A percentile compares a stretch with the other conserved stretches of the same genome.
Evolutionary conservation across 768 basidiomycete species (phyloP).

Genomic region (Aureoboletus auriporus): DNA sequence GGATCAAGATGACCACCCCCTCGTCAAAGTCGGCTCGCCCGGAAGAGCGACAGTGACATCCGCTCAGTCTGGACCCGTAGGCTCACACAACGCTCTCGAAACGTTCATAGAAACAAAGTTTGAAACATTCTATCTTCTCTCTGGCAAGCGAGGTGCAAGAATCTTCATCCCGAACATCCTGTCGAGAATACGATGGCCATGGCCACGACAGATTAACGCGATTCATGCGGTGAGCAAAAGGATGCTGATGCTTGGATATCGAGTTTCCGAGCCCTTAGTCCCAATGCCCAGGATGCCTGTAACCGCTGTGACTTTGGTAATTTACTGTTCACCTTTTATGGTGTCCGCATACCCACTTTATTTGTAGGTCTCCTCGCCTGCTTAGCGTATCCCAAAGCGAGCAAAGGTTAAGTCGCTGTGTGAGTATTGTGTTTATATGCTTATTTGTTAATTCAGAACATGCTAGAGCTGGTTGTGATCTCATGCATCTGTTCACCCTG

Average conservation of each 20-base stretch:
- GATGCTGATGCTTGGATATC: conserved; percentile 8
- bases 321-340: not conserved
- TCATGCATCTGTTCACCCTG: conserved; percentile 50
- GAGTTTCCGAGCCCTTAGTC: conserved; percentile 6
- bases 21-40: no score
- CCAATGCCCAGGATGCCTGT: conserved; percentile 11
- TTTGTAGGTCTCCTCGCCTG: conserved; percentile 7
- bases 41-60: no score
- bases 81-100: no score
- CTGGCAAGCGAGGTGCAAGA: no score
- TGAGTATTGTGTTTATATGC: not conserved
- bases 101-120: no score
- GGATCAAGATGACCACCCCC: no score
- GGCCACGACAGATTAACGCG: conserved; percentile 9
- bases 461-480: conserved; percentile 39
- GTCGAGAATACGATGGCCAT: conserved; percentile 13
- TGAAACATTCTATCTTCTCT: no score
- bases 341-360: not conserved
- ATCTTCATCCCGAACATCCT: conserved; percentile 16
- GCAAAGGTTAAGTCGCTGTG: conserved; percentile 3
- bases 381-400: conserved; percentile 3
- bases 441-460: conserved; percentile 6
- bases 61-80: no score
- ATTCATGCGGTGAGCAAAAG: not conserved
- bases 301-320: conserved; percentile 10